Evolutionary conservation across 441 rosid species (phyloP).

Genomic region (Geranium incanum): DNA sequence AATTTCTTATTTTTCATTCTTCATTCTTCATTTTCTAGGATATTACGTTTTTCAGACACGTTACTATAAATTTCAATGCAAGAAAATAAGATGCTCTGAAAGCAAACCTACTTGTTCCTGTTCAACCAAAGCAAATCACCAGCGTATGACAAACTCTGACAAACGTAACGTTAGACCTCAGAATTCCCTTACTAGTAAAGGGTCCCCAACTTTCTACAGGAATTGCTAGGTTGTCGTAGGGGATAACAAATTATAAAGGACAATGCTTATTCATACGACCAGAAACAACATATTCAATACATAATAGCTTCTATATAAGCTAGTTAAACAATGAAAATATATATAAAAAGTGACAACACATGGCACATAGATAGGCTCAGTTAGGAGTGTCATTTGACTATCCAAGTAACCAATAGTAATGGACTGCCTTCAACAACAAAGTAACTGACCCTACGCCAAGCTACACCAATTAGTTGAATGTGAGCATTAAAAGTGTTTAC

Average conservation of each 20-base stretch:
- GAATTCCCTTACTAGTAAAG: background rate
- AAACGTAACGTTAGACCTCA: background rate
- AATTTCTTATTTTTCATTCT: background rate
- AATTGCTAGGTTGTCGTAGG: background rate
- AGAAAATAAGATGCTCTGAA: background rate
- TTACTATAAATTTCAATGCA: background rate
- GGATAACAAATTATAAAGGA: background rate
- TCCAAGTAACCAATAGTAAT: background rate
- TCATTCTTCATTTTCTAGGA: background rate
- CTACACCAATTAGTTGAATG: background rate
- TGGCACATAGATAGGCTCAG: background rate
- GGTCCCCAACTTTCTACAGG: background rate
- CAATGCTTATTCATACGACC: background rate
- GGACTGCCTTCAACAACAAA: background rate
- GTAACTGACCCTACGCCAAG: background rate
- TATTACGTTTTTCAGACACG: background rate
- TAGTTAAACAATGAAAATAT: background rate
- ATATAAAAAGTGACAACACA: background rate
- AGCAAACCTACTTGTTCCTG: background rate
- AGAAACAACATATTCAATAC: too few relatives aligned
- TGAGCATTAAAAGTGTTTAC: background rate
- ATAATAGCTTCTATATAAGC: background rate
- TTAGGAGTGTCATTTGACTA: background rate
- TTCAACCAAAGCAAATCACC: background rate
- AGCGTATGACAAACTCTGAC: background rate